These are phyloP conservation scores for Quercus robur DNA, from an alignment of 306 rosid species.

Conservation along the genomic window DNA sequence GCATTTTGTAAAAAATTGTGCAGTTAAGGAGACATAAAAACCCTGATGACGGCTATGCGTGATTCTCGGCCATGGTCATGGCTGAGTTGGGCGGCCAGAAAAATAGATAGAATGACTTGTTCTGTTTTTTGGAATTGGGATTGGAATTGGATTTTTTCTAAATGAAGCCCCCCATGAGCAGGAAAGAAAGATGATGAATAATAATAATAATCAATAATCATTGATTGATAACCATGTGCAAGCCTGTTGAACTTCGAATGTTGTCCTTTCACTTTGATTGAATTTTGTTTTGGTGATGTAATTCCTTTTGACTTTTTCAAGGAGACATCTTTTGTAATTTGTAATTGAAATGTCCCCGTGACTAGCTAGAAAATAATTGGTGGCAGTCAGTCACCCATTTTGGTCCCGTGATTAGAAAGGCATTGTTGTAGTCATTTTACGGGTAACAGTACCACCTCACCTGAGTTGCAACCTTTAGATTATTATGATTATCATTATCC, in stretches of 20 bases:
- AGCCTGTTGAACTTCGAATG: background rate
- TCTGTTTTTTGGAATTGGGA: background rate
- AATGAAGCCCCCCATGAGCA: background rate
- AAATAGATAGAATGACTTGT: background rate
- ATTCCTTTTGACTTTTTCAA: conserved; percentile 10
- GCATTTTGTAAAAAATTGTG: background rate
- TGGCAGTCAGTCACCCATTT: background rate
- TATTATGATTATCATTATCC: too few species aligned
- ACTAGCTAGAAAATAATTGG: conserved; percentile 20
- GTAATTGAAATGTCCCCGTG: conserved; percentile 20
- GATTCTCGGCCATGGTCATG: conserved; percentile 25
- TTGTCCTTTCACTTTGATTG: too few species aligned
- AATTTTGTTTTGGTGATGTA: background rate
- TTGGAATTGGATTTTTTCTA: too few species aligned
- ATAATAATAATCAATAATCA: background rate
- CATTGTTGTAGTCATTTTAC: background rate
- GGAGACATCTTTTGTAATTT: conserved; percentile 16
- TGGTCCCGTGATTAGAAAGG: conserved; percentile 29
- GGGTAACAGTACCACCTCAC: background rate
- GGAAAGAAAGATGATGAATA: too few species aligned
- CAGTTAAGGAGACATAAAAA: background rate
- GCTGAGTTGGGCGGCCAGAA: conserved; percentile 4
- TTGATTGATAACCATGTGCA: conserved; percentile 21
- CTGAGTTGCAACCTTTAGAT: too few species aligned
- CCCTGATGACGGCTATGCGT: conserved; percentile 14